phyloP scores from a whole-genome alignment of 2,329 filamentous ascomycete species.

The Pseudocercospora cruenta region DNA sequence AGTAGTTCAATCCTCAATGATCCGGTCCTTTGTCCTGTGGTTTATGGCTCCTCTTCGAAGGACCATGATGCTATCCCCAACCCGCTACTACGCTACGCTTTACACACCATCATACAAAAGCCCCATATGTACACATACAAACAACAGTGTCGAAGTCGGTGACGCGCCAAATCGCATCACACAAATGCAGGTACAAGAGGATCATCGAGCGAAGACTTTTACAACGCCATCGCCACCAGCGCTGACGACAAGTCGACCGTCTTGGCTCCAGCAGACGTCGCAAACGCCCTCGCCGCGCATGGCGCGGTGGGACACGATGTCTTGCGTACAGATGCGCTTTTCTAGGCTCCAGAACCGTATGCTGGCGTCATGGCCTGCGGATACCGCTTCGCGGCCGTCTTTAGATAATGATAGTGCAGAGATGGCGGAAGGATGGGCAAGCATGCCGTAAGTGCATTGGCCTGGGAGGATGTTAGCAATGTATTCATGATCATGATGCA shows the following conservation, averaged over 20 bases:
- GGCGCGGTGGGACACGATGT: conserved; percentile 87
- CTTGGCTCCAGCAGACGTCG: conserved; percentile 91
- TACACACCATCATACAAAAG: neutral
- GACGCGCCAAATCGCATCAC: neutral
- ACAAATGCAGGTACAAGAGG: neutral
- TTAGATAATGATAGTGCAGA: conserved; percentile 89
- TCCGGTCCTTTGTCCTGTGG: neutral
- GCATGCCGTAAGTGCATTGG: conserved; percentile 99
- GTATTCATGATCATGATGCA: neutral
- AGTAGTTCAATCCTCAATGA: neutral
- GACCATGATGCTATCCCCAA: neutral
- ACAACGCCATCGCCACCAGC: conserved; percentile 94
- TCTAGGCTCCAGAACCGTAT: conserved; percentile 97
- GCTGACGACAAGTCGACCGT: conserved; percentile 91
- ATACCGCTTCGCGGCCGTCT: conserved; percentile 91
- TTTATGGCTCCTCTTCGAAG: neutral
- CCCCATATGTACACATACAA: neutral
- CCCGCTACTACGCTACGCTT: neutral
- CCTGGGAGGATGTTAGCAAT: conserved; percentile 57
- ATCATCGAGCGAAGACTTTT: conserved; percentile 72
- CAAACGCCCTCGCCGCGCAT: conserved; percentile 98
- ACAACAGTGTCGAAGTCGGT: neutral
- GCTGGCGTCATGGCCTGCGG: conserved; percentile 91
- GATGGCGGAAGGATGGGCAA: conserved; percentile 91
- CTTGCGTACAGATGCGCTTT: conserved; percentile 92